phyloP scores from a whole-genome alignment of 2,329 filamentous ascomycete species.

The Botrytis fabae region DNA sequence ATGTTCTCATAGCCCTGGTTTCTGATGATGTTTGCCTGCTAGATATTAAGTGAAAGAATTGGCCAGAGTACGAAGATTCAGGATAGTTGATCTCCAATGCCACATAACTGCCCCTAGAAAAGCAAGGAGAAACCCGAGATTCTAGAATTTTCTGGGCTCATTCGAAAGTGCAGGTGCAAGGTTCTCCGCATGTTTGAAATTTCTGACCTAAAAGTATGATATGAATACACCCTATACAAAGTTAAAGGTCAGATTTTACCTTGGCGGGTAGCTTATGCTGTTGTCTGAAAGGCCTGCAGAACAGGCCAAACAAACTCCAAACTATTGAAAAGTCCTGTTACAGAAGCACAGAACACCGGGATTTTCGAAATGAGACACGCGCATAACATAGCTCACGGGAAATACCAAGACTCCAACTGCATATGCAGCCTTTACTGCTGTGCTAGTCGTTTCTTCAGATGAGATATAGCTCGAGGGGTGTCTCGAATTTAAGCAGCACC shows the following conservation, averaged over 20 bases:
- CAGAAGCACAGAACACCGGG: not conserved
- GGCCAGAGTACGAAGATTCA: not conserved
- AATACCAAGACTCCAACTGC: not conserved
- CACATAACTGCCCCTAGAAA: not conserved
- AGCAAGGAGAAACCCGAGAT: not conserved
- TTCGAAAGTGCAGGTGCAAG: not conserved
- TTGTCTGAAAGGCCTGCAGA: not conserved
- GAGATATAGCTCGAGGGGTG: no score
- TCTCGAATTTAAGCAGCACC: not conserved
- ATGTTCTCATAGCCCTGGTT: no score
- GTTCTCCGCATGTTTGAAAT: not conserved
- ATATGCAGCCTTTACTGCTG: not conserved
- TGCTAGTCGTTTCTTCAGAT: no score
- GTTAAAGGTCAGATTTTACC: not conserved
- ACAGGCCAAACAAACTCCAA: not conserved
- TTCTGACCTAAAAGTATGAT: not conserved
- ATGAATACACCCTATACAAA: not conserved
- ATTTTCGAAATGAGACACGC: not conserved
- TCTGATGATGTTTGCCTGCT: not conserved
- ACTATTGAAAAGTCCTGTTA: not conserved
- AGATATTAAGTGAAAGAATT: not conserved
- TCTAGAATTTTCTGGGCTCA: no score
- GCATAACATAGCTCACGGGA: not conserved
- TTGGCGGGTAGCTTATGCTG: not conserved
- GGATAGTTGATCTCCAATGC: not conserved